A percentile compares a stretch with the other conserved stretches of the same genome.
phyloP scores from a whole-genome alignment of 2,329 filamentous ascomycete genomes.

The Westerdykella sp. region DNA sequence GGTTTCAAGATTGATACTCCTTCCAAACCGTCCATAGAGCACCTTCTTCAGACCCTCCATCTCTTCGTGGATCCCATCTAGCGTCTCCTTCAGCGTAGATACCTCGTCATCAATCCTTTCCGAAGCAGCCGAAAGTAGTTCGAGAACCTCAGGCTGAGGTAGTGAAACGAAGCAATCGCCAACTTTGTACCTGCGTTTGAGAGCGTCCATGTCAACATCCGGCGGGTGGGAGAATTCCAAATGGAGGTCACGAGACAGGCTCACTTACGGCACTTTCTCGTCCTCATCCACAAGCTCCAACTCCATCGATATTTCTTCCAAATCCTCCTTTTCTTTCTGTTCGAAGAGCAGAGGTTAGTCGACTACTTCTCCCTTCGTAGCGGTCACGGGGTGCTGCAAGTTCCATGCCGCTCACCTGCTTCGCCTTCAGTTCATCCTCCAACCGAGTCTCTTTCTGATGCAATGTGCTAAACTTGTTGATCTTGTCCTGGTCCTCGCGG shows the following conservation, averaged over 20 bases:
- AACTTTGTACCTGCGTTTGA: slow-evolving; percentile 72
- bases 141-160: slow-evolving; percentile 75
- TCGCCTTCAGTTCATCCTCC: slow-evolving; percentile 72
- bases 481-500: slow-evolving; percentile 96
- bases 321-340: slow-evolving; percentile 96
- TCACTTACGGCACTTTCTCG: slow-evolving; percentile 75
- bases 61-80: slow-evolving; percentile 71
- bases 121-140: slow-evolving; percentile 68
- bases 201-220: slow-evolving; percentile 1
- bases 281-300: slow-evolving; percentile 94
- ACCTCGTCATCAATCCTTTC: slow-evolving; percentile 73
- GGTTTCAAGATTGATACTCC: slow-evolving; percentile 94
- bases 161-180: slow-evolving; percentile 93
- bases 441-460: slow-evolving; percentile 77
- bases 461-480: slow-evolving; percentile 93
- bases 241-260: slow-evolving; percentile 1
- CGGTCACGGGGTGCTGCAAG: not conserved
- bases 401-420: slow-evolving; percentile 56
- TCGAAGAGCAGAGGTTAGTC: not conserved
- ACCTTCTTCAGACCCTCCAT: slow-evolving; percentile 87
- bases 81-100: slow-evolving; percentile 65
- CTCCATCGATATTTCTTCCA: slow-evolving; percentile 86
- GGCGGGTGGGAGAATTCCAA: not conserved
- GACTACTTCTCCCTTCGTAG: not conserved
- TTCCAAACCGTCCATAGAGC: slow-evolving; percentile 89